Conservation (phyloP, 139 green algal genomes). For the Chlamydomonas incerta region DNA sequence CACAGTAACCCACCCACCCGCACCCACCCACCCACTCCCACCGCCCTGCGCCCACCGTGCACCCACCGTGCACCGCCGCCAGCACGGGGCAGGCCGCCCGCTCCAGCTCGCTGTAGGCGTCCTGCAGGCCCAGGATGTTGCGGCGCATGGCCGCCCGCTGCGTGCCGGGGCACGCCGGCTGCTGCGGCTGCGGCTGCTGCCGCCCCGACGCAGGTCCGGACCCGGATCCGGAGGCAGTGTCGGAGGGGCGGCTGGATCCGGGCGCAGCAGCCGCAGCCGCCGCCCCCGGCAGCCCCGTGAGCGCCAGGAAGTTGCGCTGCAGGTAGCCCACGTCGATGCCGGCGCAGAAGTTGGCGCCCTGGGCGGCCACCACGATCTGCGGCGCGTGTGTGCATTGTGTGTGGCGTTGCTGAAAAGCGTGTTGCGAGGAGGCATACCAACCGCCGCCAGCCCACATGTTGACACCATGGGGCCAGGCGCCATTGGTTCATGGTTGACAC, state of each 20-base stretch:
- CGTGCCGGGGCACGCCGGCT: background rate
- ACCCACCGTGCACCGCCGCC: constrained; percentile 53
- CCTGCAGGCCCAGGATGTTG: constrained; percentile 36
- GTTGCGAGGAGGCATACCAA: too few species aligned
- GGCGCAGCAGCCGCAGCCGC: too few species aligned
- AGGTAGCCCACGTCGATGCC: constrained; percentile 53
- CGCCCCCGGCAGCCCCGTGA: background rate
- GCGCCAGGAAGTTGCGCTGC: constrained; percentile 13
- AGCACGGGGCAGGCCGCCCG: constrained; percentile 45
- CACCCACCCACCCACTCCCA: too few species aligned
- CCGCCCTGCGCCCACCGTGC: background rate
- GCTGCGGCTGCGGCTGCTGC: background rate
- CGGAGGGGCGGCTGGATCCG: too few species aligned
- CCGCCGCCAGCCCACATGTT: too few species aligned
- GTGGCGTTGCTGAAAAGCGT: too few species aligned
- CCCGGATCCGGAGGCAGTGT: too few species aligned
- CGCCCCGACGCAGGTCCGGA: background rate
- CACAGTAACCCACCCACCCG: too few species aligned
- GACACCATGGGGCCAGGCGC: too few species aligned
- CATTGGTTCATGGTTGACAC: too few species aligned
- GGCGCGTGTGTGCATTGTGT: background rate
- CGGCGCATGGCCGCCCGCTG: constrained; percentile 28
- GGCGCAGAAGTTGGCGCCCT: constrained; percentile 44
- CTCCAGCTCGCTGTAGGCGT: constrained; percentile 40
- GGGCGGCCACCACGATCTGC: constrained; percentile 26